Conservation (phyloP, 1,139 yeast genomes). For the Debaryomyces sp. region DNA sequence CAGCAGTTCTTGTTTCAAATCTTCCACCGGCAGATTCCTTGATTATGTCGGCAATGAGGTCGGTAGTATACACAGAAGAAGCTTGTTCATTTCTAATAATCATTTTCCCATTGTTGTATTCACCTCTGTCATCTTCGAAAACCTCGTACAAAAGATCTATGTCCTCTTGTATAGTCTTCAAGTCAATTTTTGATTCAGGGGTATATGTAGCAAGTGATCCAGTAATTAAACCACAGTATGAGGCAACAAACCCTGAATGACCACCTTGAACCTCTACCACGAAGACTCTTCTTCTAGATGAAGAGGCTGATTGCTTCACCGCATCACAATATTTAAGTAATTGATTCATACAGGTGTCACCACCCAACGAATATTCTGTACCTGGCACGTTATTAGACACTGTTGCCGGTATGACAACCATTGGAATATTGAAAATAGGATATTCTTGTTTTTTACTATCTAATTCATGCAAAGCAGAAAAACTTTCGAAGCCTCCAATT, state of each 20-base stretch:
- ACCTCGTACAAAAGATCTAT: constrained; percentile 68
- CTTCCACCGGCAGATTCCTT: constrained; percentile 66
- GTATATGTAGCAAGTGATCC: constrained; percentile 94
- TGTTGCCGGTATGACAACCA: constrained; percentile 92
- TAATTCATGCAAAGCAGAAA: constrained; percentile 77
- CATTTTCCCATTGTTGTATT: constrained; percentile 76
- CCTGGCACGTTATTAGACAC: constrained; percentile 98
- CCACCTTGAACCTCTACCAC: constrained; percentile 99
- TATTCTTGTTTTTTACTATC: constrained; percentile 70
- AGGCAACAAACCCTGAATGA: constrained; percentile 89
- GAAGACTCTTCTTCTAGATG: constrained; percentile 91
- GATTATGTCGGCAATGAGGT: constrained; percentile 68
- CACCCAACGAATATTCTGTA: constrained; percentile 89
- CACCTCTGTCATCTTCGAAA: constrained; percentile 76
- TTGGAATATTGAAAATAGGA: constrained; percentile 92
- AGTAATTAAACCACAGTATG: constrained; percentile 83
- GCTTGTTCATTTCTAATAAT: constrained; percentile 71
- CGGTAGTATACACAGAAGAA: constrained; percentile 66
- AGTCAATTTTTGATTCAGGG: constrained; percentile 83
- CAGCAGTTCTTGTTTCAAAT: constrained; percentile 75
- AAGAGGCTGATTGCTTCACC: constrained; percentile 91
- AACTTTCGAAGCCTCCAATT: constrained; percentile 96
- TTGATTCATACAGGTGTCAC: constrained; percentile 92
- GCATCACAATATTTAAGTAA: constrained; percentile 92
- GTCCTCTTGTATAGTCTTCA: constrained; percentile 75